Conservation (phyloP, 2,329 filamentous ascomycete species). For the Lasiodiplodia sp. region DNA sequence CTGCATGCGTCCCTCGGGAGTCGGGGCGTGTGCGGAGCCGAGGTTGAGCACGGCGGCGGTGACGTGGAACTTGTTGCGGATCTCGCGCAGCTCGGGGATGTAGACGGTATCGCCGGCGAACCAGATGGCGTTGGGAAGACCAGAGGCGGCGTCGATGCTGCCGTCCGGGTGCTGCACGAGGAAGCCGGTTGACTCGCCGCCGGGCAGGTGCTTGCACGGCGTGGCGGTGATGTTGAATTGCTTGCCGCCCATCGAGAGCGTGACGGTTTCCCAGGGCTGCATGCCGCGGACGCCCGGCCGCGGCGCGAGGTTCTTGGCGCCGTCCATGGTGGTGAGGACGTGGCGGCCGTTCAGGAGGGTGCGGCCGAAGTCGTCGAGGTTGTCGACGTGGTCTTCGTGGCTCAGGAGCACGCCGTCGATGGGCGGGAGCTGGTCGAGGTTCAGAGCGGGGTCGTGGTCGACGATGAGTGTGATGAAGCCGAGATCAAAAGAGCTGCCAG, state of each 20-base stretch:
- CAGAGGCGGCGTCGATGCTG: slow-evolving; percentile 33
- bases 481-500: slow-evolving; percentile 24
- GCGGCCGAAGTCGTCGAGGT: slow-evolving; percentile 57
- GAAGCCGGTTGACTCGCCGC: slow-evolving; percentile 56
- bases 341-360: slow-evolving; percentile 54
- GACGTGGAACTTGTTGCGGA: slow-evolving; percentile 30
- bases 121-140: slow-evolving; percentile 56
- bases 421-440: slow-evolving; percentile 49
- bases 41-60: slow-evolving; percentile 31
- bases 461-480: slow-evolving; percentile 17
- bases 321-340: slow-evolving; percentile 57
- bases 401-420: slow-evolving; percentile 60
- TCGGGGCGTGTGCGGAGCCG: slow-evolving; percentile 1
- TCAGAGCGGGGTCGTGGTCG: slow-evolving; percentile 42
- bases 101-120: slow-evolving; percentile 61
- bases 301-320: slow-evolving; percentile 53
- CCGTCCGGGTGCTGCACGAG: slow-evolving; percentile 50
- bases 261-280: slow-evolving; percentile 41
- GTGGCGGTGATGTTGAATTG: slow-evolving; percentile 52
- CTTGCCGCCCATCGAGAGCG: slow-evolving; percentile 41
- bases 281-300: slow-evolving; percentile 49
- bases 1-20: slow-evolving; percentile 38
- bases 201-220: slow-evolving; percentile 54
- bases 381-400: slow-evolving; percentile 61
- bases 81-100: slow-evolving; percentile 44